phyloP scores from a whole-genome alignment of 805 yeast genomes.

The Debaryomyces maramus region DNA sequence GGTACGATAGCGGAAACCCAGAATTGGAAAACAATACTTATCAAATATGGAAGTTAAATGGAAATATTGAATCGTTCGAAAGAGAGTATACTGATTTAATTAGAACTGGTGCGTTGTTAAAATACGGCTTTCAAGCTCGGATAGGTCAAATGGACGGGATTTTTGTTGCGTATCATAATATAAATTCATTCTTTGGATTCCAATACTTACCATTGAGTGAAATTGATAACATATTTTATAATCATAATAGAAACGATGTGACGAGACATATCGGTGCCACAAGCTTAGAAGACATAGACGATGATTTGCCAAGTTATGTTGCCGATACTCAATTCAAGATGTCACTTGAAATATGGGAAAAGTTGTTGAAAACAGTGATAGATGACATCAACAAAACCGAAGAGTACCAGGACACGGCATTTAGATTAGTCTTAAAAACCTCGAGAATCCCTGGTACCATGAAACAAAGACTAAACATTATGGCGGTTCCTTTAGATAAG shows the following conservation, averaged over 20 bases:
- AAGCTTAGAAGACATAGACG: constrained; percentile 27
- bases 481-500: constrained; percentile 29
- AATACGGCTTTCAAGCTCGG: constrained; percentile 87
- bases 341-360: constrained; percentile 53
- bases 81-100: constrained; percentile 77
- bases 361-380: constrained; percentile 26
- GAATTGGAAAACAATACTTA: constrained; percentile 61
- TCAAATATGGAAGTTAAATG: constrained; percentile 60
- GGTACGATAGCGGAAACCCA: constrained; percentile 71
- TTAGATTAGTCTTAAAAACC: constrained; percentile 27
- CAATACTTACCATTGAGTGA: constrained; percentile 78
- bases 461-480: constrained; percentile 19
- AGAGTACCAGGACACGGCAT: constrained; percentile 17
- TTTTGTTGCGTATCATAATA: constrained; percentile 86
- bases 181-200: constrained; percentile 80
- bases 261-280: constrained; percentile 16
- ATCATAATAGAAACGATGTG: constrained; percentile 9
- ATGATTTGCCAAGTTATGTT: constrained; percentile 43
- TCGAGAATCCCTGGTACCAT: constrained; percentile 5
- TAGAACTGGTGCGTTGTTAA: constrained; percentile 68
- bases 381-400: constrained; percentile 23
- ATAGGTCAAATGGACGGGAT: constrained; percentile 98
- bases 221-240: constrained; percentile 53
- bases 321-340: constrained; percentile 70
- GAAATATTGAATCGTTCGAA: constrained; percentile 76